Evolutionary conservation across 2,329 filamentous ascomycete genomes (phyloP), one percentile per base, ranked within the genome.

Genomic region (Aureobasidium sp.): DNA sequence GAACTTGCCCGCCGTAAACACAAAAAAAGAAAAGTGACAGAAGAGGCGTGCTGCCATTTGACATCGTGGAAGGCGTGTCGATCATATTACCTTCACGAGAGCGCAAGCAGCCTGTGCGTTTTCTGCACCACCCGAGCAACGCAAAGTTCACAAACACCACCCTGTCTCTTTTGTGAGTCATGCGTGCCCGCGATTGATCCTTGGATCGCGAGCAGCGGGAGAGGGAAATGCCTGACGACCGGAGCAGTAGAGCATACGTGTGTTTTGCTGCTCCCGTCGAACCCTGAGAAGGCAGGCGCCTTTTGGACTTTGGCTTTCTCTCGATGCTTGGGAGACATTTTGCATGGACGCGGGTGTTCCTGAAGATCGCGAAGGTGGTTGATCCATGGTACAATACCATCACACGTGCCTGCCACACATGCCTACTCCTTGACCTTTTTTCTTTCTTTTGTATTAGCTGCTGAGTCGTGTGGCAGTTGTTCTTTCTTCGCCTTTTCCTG

Each of bases 341-440:
- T 29, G 2, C 27, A 45, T 57, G 41, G 12, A 39, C 27, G 41
- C 41, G 53, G 53, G 53, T 57, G 53, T 57, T 57, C 53, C 53
- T 57, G 53, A 57, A 57, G 39, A 57, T 57, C 53, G 29, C 29
- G 41, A 45, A 36, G 11, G 27, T 12, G n/a, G 9, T 22, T 11
- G 25, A 36, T 36, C 39, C 53, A 57, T 15, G 39, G 52, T 29
- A 5, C 12, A 6, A 31, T 48, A 1, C 7, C 2, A 15, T 14
- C 20, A 52, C 48, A 37, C 25, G 51, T 42, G 51, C 41, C 9
- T 25, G 11, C 22, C 31, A 34, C 31, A 34, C 31, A 11, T 34
- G 31, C 31, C 31, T 34, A 6, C 5, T 34, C 31, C 31, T 42
- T n/a, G 9, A 45, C 22, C 41, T 39, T 12, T 22, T 57, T 14